phyloP scores from a whole-genome alignment of 2,329 filamentous ascomycete species.

The Pyricularia pennisetigena region DNA sequence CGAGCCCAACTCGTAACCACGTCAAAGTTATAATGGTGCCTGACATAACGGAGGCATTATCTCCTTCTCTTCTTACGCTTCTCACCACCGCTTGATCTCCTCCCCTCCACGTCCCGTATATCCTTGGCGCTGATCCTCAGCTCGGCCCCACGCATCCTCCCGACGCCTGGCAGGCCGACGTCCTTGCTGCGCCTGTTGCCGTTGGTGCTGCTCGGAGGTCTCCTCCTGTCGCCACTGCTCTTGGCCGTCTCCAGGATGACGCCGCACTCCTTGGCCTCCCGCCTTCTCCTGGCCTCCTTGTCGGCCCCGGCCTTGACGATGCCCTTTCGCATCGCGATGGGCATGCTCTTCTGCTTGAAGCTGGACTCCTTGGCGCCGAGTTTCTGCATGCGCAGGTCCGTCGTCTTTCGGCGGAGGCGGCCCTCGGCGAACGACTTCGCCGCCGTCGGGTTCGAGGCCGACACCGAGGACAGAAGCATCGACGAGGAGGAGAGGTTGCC shows the following conservation, averaged over 20 bases:
- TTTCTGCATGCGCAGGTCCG: slow-evolving; percentile 73
- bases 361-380: slow-evolving; percentile 55
- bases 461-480: slow-evolving; percentile 19
- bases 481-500: slow-evolving; percentile 35
- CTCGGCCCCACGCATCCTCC: slow-evolving; percentile 70
- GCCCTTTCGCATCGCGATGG: slow-evolving; percentile 77
- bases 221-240: slow-evolving; percentile 15
- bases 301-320: slow-evolving; percentile 57
- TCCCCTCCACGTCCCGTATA: slow-evolving; percentile 58
- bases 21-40: neutral
- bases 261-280: slow-evolving; percentile 81
- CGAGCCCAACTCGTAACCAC: too few species aligned
- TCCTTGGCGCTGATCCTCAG: slow-evolving; percentile 71
- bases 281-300: slow-evolving; percentile 61
- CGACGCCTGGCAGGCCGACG: slow-evolving; percentile 70
- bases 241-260: slow-evolving; percentile 66
- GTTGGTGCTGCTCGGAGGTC: neutral
- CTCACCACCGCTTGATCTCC: slow-evolving; percentile 17
- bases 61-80: slow-evolving; percentile 24
- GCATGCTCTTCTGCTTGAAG: slow-evolving; percentile 76
- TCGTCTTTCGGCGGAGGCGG: slow-evolving; percentile 67
- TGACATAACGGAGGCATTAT: slow-evolving; percentile 13
- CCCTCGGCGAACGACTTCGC: slow-evolving; percentile 40
- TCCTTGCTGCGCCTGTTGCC: slow-evolving; percentile 19
- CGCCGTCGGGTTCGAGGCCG: slow-evolving; percentile 26